These are phyloP conservation scores for Daldinia decipiens DNA, from an alignment of 495 filamentous ascomycete genomes.

Conservation along the genomic window DNA sequence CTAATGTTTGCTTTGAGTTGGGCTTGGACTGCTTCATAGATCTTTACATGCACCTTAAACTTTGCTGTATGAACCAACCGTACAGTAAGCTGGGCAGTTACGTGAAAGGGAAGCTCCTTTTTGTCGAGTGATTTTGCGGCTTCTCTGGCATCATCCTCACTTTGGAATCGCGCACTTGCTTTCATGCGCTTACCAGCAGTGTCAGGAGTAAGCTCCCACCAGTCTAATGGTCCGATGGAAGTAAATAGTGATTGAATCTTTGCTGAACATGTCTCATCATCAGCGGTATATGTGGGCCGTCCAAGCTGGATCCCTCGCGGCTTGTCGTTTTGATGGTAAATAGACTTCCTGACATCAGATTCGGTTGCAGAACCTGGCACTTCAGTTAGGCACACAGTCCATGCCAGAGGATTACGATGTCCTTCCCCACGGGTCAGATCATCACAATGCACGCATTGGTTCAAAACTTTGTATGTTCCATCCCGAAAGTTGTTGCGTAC, in stretches of 20 bases:
- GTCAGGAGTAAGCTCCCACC: slow-evolving; percentile 42
- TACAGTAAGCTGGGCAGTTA: slow-evolving; percentile 46
- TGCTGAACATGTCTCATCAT: slow-evolving; percentile 25
- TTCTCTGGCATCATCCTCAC: slow-evolving; percentile 45
- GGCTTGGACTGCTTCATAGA: slow-evolving; percentile 54
- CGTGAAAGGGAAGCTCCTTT: slow-evolving; percentile 32
- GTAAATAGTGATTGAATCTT: slow-evolving; percentile 45
- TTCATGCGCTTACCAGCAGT: slow-evolving; percentile 44
- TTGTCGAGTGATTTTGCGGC: slow-evolving; percentile 45
- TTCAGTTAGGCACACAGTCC: slow-evolving; percentile 45
- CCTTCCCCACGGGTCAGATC: neutral
- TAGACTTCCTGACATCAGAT: slow-evolving; percentile 29
- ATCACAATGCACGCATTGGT: neutral
- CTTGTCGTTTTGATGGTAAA: slow-evolving; percentile 7
- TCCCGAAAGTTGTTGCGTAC: slow-evolving; percentile 31
- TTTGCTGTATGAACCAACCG: slow-evolving; percentile 48
- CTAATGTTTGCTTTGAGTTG: slow-evolving; percentile 32
- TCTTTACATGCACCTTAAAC: slow-evolving; percentile 47
- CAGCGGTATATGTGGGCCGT: slow-evolving; percentile 29
- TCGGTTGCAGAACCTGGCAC: slow-evolving; percentile 34
- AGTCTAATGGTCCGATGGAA: slow-evolving; percentile 46
- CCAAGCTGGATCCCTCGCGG: slow-evolving; percentile 34
- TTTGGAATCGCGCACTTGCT: slow-evolving; percentile 48
- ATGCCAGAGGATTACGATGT: slow-evolving; percentile 5
- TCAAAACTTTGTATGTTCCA: slow-evolving; percentile 32